A percentile compares a stretch with the other conserved stretches of the same genome.
These are phyloP conservation scores for Phialemoniopsis sp. DNA, from an alignment of 2,329 filamentous ascomycete genomes.

Conservation along the genomic window DNA sequence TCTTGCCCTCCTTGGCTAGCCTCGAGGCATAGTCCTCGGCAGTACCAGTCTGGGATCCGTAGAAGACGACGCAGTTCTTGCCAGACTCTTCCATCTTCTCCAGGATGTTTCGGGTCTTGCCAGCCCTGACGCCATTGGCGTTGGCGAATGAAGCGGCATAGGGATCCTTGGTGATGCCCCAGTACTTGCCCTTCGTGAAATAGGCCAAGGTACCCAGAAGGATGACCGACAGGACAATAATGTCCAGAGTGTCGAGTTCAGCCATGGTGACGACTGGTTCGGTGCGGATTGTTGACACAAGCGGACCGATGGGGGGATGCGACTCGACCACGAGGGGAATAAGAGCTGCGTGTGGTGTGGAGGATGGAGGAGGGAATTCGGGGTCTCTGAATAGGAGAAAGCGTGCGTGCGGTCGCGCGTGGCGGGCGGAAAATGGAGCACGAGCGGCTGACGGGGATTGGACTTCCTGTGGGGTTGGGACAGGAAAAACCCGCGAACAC, in stretches of 20 bases:
- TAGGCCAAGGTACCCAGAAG: slow-evolving; percentile 87
- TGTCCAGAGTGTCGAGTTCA: slow-evolving; percentile 92
- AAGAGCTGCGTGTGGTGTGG: too few species aligned
- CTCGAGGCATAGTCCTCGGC: slow-evolving; percentile 97
- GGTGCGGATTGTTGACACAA: neutral
- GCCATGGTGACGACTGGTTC: slow-evolving; percentile 61
- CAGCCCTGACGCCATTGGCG: slow-evolving; percentile 67
- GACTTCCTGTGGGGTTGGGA: too few species aligned
- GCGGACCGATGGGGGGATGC: neutral
- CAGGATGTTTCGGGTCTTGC: slow-evolving; percentile 85
- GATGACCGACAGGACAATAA: slow-evolving; percentile 82
- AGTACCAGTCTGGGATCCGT: slow-evolving; percentile 96
- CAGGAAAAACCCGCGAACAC: too few species aligned
- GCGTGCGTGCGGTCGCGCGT: too few species aligned
- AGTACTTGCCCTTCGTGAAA: slow-evolving; percentile 95
- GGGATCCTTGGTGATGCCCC: slow-evolving; percentile 83
- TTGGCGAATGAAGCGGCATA: slow-evolving; percentile 74
- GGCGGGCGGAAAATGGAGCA: too few species aligned
- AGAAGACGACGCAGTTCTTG: slow-evolving; percentile 98
- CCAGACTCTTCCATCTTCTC: slow-evolving; percentile 93
- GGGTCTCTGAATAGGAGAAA: too few species aligned
- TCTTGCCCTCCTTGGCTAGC: slow-evolving; percentile 94
- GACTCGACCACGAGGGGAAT: too few species aligned
- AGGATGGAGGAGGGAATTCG: too few species aligned
- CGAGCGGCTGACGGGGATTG: too few species aligned